Base-by-base conservation (phyloP, 176 grass and related monocot species). In the Elymus sibiricus region DNA sequence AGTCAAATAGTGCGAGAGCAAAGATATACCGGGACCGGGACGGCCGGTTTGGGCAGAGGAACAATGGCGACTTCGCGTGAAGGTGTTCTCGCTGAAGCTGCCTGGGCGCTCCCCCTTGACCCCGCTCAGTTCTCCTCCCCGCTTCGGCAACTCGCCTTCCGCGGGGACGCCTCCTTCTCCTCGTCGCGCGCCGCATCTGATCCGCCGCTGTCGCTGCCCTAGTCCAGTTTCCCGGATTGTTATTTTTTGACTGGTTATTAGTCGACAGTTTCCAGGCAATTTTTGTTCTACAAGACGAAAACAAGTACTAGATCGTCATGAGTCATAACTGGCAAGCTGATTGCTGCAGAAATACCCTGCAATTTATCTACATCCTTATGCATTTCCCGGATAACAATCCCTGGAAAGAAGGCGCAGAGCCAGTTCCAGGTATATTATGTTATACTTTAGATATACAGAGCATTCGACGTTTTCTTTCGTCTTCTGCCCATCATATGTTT, bases 401-500 rank as follows among this genome's bases (percentile, higher is more conserved):
- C 59, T n/a, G 14, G n/a, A 27, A 73, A 24, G 26, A 27, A 40
- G 53, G 70, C 32, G 11, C 22, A 38, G 37, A 72, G 6, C 64
- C 64, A 78, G 22, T 3, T 22, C 55, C 55, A 58, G 55, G 21
- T 66, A 82, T 58, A 58, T 22, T 58, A 68, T 17, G 77, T 49
- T 24, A 63, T 11, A 61, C 17, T 70, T 62, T 75, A 63, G 22
- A 38, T 38, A 14, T 70, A 80, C 24, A 89, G 7, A 64, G 34
- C 26, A 64, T 86, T 64, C 19, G 74, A 61, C 63, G 81, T 25
- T 56, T 56, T 80, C 34, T 25, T 77, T 77, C 69, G 38, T 49
- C 72, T 83, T 55, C 62, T 55, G 44, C 25, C 29, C n/a, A 38
- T 84, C 83, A 51, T 86, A 88, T 77, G 38, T 56, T 26, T 29